phyloP scores from a whole-genome alignment of 2,329 filamentous ascomycete genomes.

The Dactylella cylindrospora region DNA sequence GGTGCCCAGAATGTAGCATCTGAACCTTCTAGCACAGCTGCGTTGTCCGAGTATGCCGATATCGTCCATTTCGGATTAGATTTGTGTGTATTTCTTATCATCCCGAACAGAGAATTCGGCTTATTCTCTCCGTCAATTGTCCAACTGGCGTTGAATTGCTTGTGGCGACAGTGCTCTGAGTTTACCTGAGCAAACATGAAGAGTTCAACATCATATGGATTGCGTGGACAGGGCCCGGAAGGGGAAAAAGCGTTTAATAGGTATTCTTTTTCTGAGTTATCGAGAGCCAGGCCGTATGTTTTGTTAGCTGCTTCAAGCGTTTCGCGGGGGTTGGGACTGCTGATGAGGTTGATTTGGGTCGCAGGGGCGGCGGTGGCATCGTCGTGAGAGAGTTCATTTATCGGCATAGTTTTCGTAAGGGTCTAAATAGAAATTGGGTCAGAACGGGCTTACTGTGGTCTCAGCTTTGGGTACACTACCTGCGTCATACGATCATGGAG shows the following conservation, averaged over 20 bases:
- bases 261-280: slow-evolving; percentile 87
- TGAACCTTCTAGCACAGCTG: slow-evolving; percentile 80
- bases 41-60: slow-evolving; percentile 96
- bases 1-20: slow-evolving; percentile 80
- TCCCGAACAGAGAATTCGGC: slow-evolving; percentile 80
- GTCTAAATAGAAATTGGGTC: slow-evolving; percentile 8
- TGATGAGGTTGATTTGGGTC: slow-evolving; percentile 73
- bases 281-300: slow-evolving; percentile 79
- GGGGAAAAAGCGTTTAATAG: slow-evolving; percentile 79
- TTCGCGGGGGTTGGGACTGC: slow-evolving; percentile 66
- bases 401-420: slow-evolving; percentile 33
- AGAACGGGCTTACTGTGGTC: background rate
- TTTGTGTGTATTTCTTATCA: slow-evolving; percentile 94
- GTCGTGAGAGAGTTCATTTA: slow-evolving; percentile 10
- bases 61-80: slow-evolving; percentile 77
- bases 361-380: slow-evolving; percentile 69
- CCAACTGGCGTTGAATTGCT: slow-evolving; percentile 97
- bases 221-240: slow-evolving; percentile 60
- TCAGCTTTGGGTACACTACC: slow-evolving; percentile 19
- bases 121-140: slow-evolving; percentile 84
- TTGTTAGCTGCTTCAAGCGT: slow-evolving; percentile 81
- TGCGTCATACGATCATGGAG: slow-evolving; percentile 91
- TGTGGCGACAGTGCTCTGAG: slow-evolving; percentile 83
- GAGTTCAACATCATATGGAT: slow-evolving; percentile 86
- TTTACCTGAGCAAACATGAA: slow-evolving; percentile 99